Conservation (phyloP, 139 green algal genomes). For the Coelastrella sp. region DNA sequence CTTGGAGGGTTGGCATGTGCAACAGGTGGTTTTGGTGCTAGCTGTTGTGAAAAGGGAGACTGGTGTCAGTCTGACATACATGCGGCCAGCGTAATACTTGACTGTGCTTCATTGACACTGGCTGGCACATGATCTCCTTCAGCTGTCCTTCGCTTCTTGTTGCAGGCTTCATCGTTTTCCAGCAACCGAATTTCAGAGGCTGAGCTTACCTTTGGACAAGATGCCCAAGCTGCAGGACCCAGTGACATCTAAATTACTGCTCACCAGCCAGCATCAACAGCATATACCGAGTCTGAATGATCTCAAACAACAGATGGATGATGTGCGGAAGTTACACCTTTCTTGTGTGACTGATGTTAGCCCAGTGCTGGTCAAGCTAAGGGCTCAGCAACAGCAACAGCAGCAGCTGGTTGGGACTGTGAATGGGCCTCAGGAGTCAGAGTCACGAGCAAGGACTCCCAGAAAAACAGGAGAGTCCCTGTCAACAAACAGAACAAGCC, state of each 20-base stretch:
- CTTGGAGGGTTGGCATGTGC: too few relatives aligned
- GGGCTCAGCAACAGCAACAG: constrained; percentile 14
- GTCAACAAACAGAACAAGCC: neutral
- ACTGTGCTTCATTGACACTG: too few relatives aligned
- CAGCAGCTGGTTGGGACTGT: neutral
- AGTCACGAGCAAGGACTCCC: neutral
- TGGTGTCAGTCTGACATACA: too few relatives aligned
- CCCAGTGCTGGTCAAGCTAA: neutral
- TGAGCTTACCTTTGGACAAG: neutral
- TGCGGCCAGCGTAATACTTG: too few relatives aligned
- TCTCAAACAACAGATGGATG: constrained; percentile 34
- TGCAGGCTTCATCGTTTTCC: neutral
- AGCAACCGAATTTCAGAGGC: neutral
- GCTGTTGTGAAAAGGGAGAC: neutral
- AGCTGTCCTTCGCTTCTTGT: too few relatives aligned
- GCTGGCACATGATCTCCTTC: too few relatives aligned
- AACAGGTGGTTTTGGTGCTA: neutral
- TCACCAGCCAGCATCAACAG: neutral
- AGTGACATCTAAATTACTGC: neutral
- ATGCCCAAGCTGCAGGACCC: constrained; percentile 6
- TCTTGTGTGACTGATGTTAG: neutral
- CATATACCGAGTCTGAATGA: constrained; percentile 26
- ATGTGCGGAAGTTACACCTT: constrained; percentile 13
- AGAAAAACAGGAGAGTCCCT: neutral
- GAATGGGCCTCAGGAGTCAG: neutral